Base-by-base conservation (phyloP, 202 grass and related monocot species). In the Eragrostis tef region DNA sequence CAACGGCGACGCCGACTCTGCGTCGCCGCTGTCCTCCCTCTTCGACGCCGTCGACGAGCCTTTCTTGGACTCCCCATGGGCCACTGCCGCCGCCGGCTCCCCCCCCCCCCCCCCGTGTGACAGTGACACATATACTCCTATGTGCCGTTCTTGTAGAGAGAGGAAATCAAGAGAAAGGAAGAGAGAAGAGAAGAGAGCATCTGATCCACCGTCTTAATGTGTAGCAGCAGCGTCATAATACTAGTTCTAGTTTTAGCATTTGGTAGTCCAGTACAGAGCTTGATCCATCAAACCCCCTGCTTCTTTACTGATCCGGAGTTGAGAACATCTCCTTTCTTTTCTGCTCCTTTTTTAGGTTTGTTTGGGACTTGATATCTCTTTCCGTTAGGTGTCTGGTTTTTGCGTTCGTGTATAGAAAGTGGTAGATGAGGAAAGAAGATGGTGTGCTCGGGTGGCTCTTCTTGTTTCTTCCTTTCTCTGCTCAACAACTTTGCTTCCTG, bases 381-480 rank as follows among this genome's bases (percentile, higher is more conserved):
- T 81, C 29, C 24, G 36, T 63, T 63, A 47, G 54, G 24, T 46
- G 34, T 64, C 46, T 56, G 36, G 8, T 15, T 34, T 81, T 77
- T 52, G 53, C 57, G 67, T 76, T 85, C 81, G 65, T 85, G 70
- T 49, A 88, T 84, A 88, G 54, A 87, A 79, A 84, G 80, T 75
- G 57, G 77, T 69, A 81, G 82, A 81, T 67, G 47, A 77, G 7
- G 49, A 6, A 60, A 36, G 25, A 65, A n/a, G 44, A 57, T 60
- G 58, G 34, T 68, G 53, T 74, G 22, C 36, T 52, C 60, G 54
- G 75, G 22, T 74, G 75, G 69, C 75, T 83, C 79, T 72, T 64
- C 70, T 64, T 71, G 44, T 49, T 16, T 71, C 84, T 72, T 84
- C 64, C 29, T 80, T 84, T 80, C 49, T 44, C 76, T 77, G 20